Conservation (phyloP, 2,329 filamentous ascomycete species). For the Cladosporium sphaerospermum region DNA sequence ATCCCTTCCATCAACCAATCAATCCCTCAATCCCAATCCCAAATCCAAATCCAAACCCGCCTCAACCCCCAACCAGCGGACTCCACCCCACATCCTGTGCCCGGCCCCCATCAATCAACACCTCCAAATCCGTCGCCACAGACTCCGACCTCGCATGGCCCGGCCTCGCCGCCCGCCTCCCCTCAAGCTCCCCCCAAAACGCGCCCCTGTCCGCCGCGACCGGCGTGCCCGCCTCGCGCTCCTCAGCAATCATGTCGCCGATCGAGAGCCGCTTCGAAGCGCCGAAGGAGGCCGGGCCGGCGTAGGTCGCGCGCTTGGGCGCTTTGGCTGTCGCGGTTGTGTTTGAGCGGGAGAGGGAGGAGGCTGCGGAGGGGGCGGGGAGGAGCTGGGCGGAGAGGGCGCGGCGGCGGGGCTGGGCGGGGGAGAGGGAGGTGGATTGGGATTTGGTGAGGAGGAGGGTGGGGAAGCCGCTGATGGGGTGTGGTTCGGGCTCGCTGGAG, state of each 20-base stretch:
- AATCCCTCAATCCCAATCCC: too few relatives aligned
- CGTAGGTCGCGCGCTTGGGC: background rate
- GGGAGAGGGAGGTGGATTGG: conserved; percentile 4
- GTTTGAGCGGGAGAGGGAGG: conserved; percentile 6
- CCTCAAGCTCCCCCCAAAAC: conserved; percentile 14
- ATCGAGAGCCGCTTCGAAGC: conserved; percentile 23
- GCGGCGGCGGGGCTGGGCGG: conserved; percentile 16
- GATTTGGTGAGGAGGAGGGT: conserved; percentile 27
- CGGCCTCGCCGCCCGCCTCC: background rate
- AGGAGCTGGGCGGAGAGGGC: background rate
- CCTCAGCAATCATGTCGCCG: conserved; percentile 26
- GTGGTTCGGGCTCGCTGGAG: conserved; percentile 24
- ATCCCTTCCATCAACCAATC: too few relatives aligned
- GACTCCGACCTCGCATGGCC: background rate
- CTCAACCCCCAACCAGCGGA: background rate
- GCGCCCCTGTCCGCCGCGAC: conserved; percentile 14
- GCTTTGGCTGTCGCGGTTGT: background rate
- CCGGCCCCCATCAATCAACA: background rate
- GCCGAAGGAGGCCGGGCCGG: background rate
- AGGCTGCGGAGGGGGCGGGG: background rate
- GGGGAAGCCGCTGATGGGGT: conserved; percentile 33
- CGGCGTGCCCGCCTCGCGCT: conserved; percentile 6
- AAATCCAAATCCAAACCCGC: too few relatives aligned
- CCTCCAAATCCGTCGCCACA: background rate
- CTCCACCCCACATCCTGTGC: conserved; percentile 3